Percentiles rank a stretch among this genome's conserved stretches.
Evolutionary conservation across 768 basidiomycete species (phyloP).

Genomic region (Crepidotus variabilis): DNA sequence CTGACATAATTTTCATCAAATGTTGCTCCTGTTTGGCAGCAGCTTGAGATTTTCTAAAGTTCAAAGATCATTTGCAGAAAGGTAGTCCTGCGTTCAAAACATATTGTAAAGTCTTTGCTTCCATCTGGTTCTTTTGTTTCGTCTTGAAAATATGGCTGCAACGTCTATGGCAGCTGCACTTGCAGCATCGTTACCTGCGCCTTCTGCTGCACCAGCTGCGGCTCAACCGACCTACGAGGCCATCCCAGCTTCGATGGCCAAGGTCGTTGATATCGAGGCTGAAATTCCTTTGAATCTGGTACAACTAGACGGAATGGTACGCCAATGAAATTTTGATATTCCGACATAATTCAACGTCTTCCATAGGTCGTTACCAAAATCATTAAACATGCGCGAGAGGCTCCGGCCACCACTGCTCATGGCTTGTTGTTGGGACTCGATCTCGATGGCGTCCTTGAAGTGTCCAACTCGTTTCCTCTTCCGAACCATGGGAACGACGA

Average conservation of each 20-base stretch:
- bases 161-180: conserved; percentile 92
- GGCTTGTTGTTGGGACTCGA: conserved; percentile 90
- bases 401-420: conserved; percentile 66
- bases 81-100: too few species aligned
- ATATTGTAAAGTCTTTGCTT: too few species aligned
- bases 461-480: conserved; percentile 87
- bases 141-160: conserved; percentile 49
- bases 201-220: conserved; percentile 55
- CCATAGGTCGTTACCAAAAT: conserved; percentile 88
- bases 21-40: background rate
- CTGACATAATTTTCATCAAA: background rate
- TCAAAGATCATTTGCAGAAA: too few species aligned
- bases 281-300: conserved; percentile 77
- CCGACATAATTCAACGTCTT: conserved; percentile 4
- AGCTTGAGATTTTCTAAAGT: conserved; percentile 1
- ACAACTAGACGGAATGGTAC: conserved; percentile 84
- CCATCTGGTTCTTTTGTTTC: too few species aligned
- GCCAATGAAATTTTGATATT: conserved; percentile 18
- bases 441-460: conserved; percentile 85
- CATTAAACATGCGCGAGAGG: conserved; percentile 86
- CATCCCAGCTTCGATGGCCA: conserved; percentile 90
- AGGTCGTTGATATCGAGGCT: conserved; percentile 90
- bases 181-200: conserved; percentile 76
- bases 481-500: conserved; percentile 72
- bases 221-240: conserved; percentile 74